phyloP scores from a whole-genome alignment of 2,329 filamentous ascomycete species.

The Hypoxylon sp. region DNA sequence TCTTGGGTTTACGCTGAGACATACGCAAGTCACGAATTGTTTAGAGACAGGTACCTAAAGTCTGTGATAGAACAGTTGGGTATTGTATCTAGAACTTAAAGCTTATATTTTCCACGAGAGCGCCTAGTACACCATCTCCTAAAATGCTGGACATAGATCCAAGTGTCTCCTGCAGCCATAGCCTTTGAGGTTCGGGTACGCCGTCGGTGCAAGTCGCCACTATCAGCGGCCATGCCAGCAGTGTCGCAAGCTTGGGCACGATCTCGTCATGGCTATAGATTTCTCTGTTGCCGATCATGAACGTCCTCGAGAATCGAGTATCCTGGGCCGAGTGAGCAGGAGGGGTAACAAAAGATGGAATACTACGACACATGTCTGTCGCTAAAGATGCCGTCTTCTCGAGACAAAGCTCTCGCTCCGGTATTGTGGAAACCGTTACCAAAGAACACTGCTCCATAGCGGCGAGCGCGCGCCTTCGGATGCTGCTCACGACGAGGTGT shows the following conservation, averaged over 20 bases:
- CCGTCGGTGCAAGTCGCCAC: slow-evolving; percentile 13
- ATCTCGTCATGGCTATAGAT: slow-evolving; percentile 3
- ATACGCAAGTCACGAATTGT: too few relatives aligned
- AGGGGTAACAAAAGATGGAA: slow-evolving; percentile 8
- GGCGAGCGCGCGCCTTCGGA: slow-evolving; percentile 16
- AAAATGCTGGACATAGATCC: slow-evolving; percentile 12
- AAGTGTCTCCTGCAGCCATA: slow-evolving; percentile 10
- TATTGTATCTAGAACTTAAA: slow-evolving; percentile 20
- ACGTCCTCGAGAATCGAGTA: background rate
- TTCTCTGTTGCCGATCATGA: background rate
- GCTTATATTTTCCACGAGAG: background rate
- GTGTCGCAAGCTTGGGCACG: slow-evolving; percentile 12
- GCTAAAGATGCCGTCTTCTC: slow-evolving; percentile 14
- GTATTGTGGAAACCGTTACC: background rate
- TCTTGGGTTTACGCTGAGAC: too few relatives aligned
- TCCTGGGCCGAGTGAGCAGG: background rate
- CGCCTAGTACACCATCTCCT: slow-evolving; percentile 12
- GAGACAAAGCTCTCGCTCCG: slow-evolving; percentile 15
- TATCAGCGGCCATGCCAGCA: slow-evolving; percentile 18
- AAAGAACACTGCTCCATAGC: slow-evolving; percentile 10
- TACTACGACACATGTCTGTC: slow-evolving; percentile 13
- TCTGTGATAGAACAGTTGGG: too few relatives aligned
- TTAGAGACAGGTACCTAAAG: too few relatives aligned
- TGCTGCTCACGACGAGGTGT: slow-evolving; percentile 18
- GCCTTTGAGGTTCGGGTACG: slow-evolving; percentile 17